These are phyloP conservation scores for Pestalotiopsis sp. DNA, from an alignment of 2,329 filamentous ascomycete genomes.

Conservation along the genomic window DNA sequence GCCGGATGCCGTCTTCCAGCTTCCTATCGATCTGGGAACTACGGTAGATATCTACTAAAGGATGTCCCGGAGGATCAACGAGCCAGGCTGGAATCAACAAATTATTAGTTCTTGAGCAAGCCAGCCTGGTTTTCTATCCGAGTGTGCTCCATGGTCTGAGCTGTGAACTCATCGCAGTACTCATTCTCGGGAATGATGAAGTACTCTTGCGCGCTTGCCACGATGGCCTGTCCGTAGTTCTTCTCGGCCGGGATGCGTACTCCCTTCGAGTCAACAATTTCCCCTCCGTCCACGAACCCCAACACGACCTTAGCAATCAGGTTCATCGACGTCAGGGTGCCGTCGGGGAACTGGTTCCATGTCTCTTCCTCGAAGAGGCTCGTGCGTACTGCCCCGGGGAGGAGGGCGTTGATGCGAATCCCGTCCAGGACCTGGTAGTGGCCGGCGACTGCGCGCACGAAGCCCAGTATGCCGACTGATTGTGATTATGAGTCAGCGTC, in stretches of 20 bases:
- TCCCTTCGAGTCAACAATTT: neutral
- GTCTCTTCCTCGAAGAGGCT: neutral
- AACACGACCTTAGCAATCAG: neutral
- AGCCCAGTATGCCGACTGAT: neutral
- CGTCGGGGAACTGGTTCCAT: neutral
- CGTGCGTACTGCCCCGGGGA: neutral
- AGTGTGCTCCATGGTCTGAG: neutral
- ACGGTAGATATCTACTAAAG: no score
- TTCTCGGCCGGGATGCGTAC: neutral
- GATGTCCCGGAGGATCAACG: no score
- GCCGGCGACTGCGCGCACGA: neutral
- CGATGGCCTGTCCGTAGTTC: neutral
- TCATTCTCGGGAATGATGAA: constrained; percentile 1
- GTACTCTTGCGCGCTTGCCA: neutral
- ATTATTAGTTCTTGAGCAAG: neutral
- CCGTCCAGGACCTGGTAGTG: neutral
- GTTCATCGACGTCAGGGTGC: neutral
- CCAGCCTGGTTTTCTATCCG: neutral
- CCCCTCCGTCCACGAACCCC: neutral
- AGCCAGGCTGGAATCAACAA: no score
- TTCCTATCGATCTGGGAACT: no score
- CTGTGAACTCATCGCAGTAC: neutral
- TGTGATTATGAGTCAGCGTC: neutral
- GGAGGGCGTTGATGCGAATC: neutral
- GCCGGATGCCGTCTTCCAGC: no score